Percentiles rank a stretch among this genome's conserved stretches.
Conservation (phyloP, 2,329 filamentous ascomycete genomes). For the Thelonectria discophora region DNA sequence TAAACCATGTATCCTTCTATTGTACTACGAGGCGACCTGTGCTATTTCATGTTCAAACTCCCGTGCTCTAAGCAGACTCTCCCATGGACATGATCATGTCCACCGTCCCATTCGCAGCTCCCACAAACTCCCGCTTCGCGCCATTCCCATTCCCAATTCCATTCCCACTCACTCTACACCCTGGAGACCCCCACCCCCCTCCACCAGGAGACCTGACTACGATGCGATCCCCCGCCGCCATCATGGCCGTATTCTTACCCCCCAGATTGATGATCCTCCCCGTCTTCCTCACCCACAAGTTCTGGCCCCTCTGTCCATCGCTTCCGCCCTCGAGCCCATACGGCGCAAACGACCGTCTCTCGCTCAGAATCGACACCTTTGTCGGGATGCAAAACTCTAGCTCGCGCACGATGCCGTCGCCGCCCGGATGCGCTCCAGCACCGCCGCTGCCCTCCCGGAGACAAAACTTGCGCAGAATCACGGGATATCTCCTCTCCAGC, state of each 20-base stretch:
- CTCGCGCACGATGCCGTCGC: slow-evolving; percentile 77
- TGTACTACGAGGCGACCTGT: too few relatives aligned
- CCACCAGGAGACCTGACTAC: slow-evolving; percentile 21
- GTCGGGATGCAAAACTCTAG: slow-evolving; percentile 81
- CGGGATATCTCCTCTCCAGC: slow-evolving; percentile 66
- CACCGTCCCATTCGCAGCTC: slow-evolving; percentile 20
- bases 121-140: slow-evolving; percentile 17
- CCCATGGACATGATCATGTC: slow-evolving; percentile 27
- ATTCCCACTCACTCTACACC: not conserved
- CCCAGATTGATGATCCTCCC: slow-evolving; percentile 42
- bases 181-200: slow-evolving; percentile 19
- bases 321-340: slow-evolving; percentile 80
- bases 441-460: slow-evolving; percentile 70
- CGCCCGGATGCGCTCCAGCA: slow-evolving; percentile 70
- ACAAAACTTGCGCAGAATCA: slow-evolving; percentile 74
- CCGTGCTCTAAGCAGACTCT: slow-evolving; percentile 17
- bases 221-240: slow-evolving; percentile 20
- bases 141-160: too few relatives aligned
- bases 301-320: slow-evolving; percentile 79
- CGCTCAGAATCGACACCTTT: slow-evolving; percentile 77
- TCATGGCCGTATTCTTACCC: slow-evolving; percentile 23
- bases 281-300: slow-evolving; percentile 79
- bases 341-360: slow-evolving; percentile 74
- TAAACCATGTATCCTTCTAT: too few relatives aligned
- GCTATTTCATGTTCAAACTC: too few relatives aligned